These are phyloP conservation scores for Leccinum sublutescens DNA, from an alignment of 768 basidiomycete genomes.

Conservation along the genomic window DNA sequence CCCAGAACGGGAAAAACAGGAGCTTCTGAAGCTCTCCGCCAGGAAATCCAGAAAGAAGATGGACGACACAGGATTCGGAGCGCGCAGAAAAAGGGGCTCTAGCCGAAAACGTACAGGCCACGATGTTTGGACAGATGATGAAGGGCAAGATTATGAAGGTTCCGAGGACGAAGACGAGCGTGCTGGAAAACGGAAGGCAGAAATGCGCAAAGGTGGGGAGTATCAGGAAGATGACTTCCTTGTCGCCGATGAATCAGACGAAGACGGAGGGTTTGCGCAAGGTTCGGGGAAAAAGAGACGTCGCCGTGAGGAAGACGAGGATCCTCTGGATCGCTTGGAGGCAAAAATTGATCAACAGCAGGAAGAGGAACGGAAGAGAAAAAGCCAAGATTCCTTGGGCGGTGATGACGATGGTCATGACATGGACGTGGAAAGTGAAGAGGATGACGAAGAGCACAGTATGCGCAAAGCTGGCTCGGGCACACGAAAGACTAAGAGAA, in stretches of 20 bases:
- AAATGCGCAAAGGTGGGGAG: constrained; percentile 57
- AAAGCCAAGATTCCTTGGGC: constrained; percentile 30
- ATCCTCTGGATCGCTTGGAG: constrained; percentile 68
- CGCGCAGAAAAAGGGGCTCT: constrained; percentile 48
- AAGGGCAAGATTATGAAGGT: constrained; percentile 54
- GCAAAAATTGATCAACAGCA: constrained; percentile 58
- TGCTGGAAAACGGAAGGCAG: constrained; percentile 43
- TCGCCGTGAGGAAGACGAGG: constrained; percentile 47
- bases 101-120: constrained; percentile 40
- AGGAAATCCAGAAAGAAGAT: constrained; percentile 61
- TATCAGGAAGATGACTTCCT: constrained; percentile 87
- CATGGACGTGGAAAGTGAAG: constrained; percentile 76
- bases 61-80: constrained; percentile 49
- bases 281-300: constrained; percentile 36
- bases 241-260: constrained; percentile 74
- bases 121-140: constrained; percentile 68
- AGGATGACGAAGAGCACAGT: constrained; percentile 67
- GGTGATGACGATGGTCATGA: constrained; percentile 40
- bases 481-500: constrained; percentile 51
- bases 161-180: constrained; percentile 61
- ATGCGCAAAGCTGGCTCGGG: constrained; percentile 56
- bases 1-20: constrained; percentile 71
- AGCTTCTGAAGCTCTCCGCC: constrained; percentile 60
- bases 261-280: constrained; percentile 46
- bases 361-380: constrained; percentile 51